Percentiles rank a stretch among this genome's conserved stretches.
Evolutionary conservation across 129 eudicot species (phyloP).

Genomic region (Dittrichia graveolens): DNA sequence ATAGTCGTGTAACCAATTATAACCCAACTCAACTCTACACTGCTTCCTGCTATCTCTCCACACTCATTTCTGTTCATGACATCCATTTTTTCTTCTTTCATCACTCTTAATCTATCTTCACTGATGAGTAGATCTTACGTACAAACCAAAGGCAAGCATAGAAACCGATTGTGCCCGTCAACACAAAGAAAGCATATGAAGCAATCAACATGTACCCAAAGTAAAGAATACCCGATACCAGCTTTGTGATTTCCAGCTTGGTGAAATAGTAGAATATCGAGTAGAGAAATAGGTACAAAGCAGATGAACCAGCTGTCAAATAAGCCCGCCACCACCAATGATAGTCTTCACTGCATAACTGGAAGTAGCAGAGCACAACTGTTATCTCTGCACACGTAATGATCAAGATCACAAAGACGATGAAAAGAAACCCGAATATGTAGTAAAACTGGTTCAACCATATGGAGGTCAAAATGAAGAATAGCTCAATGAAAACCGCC

Average conservation of each 20-base stretch:
- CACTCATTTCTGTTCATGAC: constrained; percentile 17
- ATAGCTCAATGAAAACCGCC: constrained; percentile 87
- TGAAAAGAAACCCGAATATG: constrained; percentile 89
- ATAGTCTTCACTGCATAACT: constrained; percentile 88
- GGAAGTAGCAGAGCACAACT: constrained; percentile 83
- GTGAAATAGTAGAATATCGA: constrained; percentile 80
- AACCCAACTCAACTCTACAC: constrained; percentile 38
- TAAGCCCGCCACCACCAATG: constrained; percentile 98
- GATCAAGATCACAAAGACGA: constrained; percentile 74
- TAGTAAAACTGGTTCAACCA: constrained; percentile 93
- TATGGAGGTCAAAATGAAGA: constrained; percentile 84
- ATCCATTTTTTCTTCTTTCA: constrained; percentile 1
- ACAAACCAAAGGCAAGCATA: constrained; percentile 90
- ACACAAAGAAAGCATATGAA: constrained; percentile 78
- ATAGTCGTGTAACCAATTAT: constrained; percentile 13
- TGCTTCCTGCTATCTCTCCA: constrained; percentile 25
- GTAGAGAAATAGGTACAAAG: constrained; percentile 81
- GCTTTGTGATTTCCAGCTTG: constrained; percentile 77
- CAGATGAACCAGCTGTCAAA: constrained; percentile 84
- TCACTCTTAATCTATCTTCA: constrained; percentile 75
- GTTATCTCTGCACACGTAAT: constrained; percentile 89
- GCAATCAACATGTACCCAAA: constrained; percentile 84
- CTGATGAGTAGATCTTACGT: constrained; percentile 73
- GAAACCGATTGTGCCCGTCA: constrained; percentile 83
- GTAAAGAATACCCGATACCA: constrained; percentile 77